phyloP scores from a whole-genome alignment of 495 filamentous ascomycete genomes.

The Neurospora pannonica region DNA sequence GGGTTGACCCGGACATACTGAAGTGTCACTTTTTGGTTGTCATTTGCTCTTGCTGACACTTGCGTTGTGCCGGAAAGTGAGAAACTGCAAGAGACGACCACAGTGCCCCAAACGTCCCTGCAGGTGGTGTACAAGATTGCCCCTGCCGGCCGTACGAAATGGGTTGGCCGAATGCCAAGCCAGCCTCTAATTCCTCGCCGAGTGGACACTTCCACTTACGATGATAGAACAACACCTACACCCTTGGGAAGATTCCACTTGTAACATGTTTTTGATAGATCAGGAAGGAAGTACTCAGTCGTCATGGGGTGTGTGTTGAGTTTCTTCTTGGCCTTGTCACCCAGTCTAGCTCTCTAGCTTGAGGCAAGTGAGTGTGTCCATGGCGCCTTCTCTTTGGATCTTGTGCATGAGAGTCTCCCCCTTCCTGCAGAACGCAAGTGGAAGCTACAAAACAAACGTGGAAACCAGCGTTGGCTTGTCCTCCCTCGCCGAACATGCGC shows the following conservation, averaged over 20 bases:
- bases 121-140: not conserved
- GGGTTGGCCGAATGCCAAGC: not conserved
- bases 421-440: not conserved
- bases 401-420: not conserved
- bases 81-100: not conserved
- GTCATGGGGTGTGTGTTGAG: not conserved
- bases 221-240: not conserved
- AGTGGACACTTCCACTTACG: not conserved
- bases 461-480: not conserved
- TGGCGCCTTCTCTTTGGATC: not conserved
- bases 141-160: not conserved
- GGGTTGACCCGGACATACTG: not conserved
- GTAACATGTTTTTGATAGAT: not conserved
- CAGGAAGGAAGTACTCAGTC: not conserved
- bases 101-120: not conserved
- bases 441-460: not conserved
- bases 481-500: not conserved
- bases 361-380: not conserved
- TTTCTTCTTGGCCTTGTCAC: not conserved
- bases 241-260: not conserved
- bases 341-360: not conserved
- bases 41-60: not conserved
- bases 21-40: not conserved
- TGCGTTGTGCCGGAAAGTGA: not conserved
- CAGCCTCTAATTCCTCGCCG: not conserved